Evolutionary conservation across 768 basidiomycete species (phyloP), one percentile per base, ranked within the genome.

Genomic region (Gymnopilus junonius): DNA sequence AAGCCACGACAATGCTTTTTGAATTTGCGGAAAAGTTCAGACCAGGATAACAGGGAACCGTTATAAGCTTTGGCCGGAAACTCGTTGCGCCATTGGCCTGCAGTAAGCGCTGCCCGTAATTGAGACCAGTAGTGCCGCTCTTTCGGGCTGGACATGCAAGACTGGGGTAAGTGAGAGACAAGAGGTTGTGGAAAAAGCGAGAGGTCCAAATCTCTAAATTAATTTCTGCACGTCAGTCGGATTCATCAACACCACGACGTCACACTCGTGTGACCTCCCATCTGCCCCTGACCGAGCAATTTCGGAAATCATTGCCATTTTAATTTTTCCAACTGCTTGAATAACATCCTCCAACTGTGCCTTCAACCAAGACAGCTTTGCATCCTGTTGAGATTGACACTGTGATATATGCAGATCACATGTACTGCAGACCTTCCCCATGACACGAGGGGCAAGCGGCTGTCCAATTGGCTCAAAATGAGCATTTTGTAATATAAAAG

Each of bases 1-100:
- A 82, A 87, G 0, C 89, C 88, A 5, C 74, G 74, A 69, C 89
- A 90, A 67, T 95, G 94, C 66, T 95, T 95, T 73, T 91, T 88
- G 78, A 93, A 94, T 75, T 95, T 95, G 66, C 92, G 85, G 40
- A 95, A 76, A 12, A 95, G 84, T 70, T 93, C 90, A 1, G 87
- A 80, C 94, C 94, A 95, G 11, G 87, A 78, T 15, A 95, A 73
- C 4, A 74, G 67, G 0, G 69, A 63, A 14, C 84, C 89, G 31
- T 85, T 84, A 31, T 81, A 82, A 0, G 84, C 76, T 66, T 83
- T 90, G 4, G 89, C 90, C 0, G 93, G 92, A 27, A 73, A 72
- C 2, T 76, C 65, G 6, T 88, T 77, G 14, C 85, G 76, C 94
- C 94, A 95, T 66, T 85, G 79, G 8, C 94, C 94, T 0, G 86